Evolutionary conservation across 768 basidiomycete genomes (phyloP), one percentile per base, ranked within the genome.

Genomic region (Russula dissimulans): DNA sequence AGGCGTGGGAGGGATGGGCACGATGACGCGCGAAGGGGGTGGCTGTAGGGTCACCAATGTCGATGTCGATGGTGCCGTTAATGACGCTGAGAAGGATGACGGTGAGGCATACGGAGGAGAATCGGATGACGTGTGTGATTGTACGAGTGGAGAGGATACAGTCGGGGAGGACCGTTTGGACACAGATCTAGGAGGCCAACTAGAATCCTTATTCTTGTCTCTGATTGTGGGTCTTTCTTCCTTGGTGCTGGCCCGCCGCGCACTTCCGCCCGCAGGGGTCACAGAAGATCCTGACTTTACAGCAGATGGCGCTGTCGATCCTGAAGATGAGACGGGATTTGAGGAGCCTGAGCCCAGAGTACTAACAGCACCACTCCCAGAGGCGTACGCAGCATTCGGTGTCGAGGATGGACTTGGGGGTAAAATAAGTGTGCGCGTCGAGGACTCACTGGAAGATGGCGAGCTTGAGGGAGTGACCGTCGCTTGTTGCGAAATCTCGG

Each of bases 61-160:
- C 10, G 39, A 17, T 38, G 49, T 29, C 31, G 55, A 38, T 7
- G 38, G 17, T 6, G 51, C 31, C 3, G 46, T 31, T 18, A 56
- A 53, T 36, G 61, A 62, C n/a, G 61, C 61, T 10, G 61, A 62
- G 51, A 62, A 62, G 32, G 61, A 62, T 26, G 61, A 62, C n/a
- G 61, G 61, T 22, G 61, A 57, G 9, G 61, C 61, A 18, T 62
- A 62, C 2, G 61, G 61, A 26, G 56, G 61, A 17, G 50, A 57
- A 8, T 57, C 61, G 4, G 39, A 26, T 26, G 22, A 18, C 0
- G 39, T 54, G 8, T 48, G 61, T 36, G 56, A 54, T 57, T 62
- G 61, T 7, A 38, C 51, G 31, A 57, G 56, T 36, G 56, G 56
- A 15, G 61, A 62, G 6, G 61, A 32, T 22, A 57, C 56, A 5